Evolutionary conservation across 176 grass and related monocot species (phyloP).

Genomic region (Chrysopogon serrulatus): DNA sequence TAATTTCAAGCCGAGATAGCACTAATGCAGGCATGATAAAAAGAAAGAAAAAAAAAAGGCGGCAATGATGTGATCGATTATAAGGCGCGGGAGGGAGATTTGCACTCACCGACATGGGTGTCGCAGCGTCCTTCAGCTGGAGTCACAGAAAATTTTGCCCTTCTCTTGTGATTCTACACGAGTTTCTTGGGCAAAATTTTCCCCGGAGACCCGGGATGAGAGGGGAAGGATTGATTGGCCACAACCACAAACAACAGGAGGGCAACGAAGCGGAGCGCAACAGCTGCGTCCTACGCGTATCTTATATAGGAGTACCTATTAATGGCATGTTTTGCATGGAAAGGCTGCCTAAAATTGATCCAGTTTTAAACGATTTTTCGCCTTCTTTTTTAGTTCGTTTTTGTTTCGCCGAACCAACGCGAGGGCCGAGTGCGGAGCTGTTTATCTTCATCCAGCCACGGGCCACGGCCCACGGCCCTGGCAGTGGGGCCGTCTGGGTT

Average conservation of each 20-base stretch:
- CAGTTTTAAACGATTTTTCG: not conserved
- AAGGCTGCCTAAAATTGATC: conserved; percentile 31
- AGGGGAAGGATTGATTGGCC: conserved; percentile 3
- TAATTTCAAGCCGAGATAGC: not conserved
- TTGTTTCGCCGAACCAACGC: not conserved
- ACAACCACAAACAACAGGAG: conserved; percentile 14
- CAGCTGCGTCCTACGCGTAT: not conserved
- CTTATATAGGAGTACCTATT: conserved; percentile 30
- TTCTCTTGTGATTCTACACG: conserved; percentile 20
- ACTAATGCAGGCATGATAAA: not conserved
- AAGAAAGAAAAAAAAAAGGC: not conserved
- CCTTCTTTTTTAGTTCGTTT: not conserved
- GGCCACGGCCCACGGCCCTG: no score
- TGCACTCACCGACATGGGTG: conserved; percentile 59
- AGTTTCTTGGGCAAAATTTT: conserved; percentile 38
- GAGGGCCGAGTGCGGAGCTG: no score
- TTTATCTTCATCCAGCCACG: not conserved
- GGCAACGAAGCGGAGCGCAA: conserved; percentile 14
- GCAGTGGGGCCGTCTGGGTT: not conserved
- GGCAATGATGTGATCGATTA: not conserved
- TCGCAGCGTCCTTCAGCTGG: conserved; percentile 22
- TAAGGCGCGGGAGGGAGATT: not conserved
- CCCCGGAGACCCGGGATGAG: conserved; percentile 5
- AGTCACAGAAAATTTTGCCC: conserved; percentile 27
- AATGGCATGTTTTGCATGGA: conserved; percentile 29